Conservation (phyloP, 768 basidiomycete genomes). For the Udeniomyces megalosporus region DNA sequence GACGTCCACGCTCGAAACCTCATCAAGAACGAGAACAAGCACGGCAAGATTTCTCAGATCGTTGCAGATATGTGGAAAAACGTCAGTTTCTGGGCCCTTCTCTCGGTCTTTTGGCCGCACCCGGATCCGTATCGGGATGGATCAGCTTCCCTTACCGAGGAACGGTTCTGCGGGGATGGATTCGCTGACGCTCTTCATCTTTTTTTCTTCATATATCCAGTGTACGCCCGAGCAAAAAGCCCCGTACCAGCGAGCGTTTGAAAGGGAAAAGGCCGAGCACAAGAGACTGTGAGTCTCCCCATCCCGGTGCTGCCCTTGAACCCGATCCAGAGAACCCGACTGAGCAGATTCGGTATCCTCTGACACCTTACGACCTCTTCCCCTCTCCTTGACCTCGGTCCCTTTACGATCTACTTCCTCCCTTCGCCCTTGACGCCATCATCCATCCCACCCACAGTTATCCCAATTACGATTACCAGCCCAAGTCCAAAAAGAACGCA, state of each 20-base stretch:
- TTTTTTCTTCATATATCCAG: not conserved
- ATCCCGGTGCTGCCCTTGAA: not conserved
- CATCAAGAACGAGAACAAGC: conserved; percentile 26
- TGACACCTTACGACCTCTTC: not conserved
- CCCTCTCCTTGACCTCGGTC: not conserved
- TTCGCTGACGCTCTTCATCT: not conserved
- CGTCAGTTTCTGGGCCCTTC: not conserved
- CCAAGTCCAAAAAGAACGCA: conserved; percentile 14
- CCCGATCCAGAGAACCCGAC: too few relatives aligned
- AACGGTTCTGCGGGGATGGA: too few relatives aligned
- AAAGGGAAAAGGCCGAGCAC: conserved; percentile 30
- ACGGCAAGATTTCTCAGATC: conserved; percentile 31
- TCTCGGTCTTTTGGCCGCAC: too few relatives aligned
- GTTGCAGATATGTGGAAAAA: conserved; percentile 18
- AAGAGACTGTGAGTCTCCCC: conserved; percentile 19
- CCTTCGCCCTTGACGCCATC: not conserved
- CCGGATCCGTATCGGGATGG: too few relatives aligned
- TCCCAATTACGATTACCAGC: conserved; percentile 29
- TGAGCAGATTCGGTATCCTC: too few relatives aligned
- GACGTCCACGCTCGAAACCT: conserved; percentile 24
- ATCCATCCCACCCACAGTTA: conserved; percentile 17
- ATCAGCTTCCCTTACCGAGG: too few relatives aligned
- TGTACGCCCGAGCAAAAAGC: conserved; percentile 26
- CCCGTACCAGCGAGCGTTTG: conserved; percentile 26
- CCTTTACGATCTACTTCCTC: not conserved